Evolutionary conservation across 2,329 filamentous ascomycete genomes (phyloP), one percentile per base, ranked within the genome.

Genomic region (Bertia moriformis): DNA sequence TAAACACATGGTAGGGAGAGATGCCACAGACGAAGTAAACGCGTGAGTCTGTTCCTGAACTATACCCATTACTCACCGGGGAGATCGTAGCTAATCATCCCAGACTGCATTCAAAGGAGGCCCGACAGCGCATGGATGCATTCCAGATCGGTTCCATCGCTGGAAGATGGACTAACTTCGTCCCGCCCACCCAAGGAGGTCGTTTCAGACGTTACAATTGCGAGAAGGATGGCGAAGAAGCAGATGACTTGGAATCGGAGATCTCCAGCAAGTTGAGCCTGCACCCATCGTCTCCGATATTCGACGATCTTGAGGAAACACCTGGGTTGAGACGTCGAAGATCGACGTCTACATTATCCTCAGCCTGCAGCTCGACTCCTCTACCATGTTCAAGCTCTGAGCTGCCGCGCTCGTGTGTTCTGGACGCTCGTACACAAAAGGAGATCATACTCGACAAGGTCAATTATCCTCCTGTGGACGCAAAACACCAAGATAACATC

Each of bases 341-440:
- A n/a, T 27, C 22, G n/a, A 7, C n/a, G 7, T 10, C 7, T n/a
- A n/a, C 7, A 7, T 10, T 27, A 7, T 10, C 22, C 7, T 27
- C 22, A 27, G 22, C 7, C 7, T 27, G 22, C 22, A 27, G 22
- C 22, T 10, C 7, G 7, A n/a, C 22, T n/a, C 22, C 22, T 10
- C 7, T 27, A 27, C n/a, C n/a, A n/a, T n/a, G n/a, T n/a, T n/a
- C n/a, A n/a, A n/a, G n/a, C n/a, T n/a, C n/a, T n/a, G 7, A 27
- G 22, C 17, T 44, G 14, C 36, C 45, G n/a, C 37, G 45, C 4
- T 40, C 45, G 30, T n/a, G n/a, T n/a, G n/a, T 83, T 48, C 63
- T 91, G 18, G 80, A 91, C 55, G 69, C 72, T 19, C 65, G 79
- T 46, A 93, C 87, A 13, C 73, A 72, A 45, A 68, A 86, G 52